These are phyloP conservation scores for Amanita pallidorosea DNA, from an alignment of 768 basidiomycete species.

Conservation along the genomic window DNA sequence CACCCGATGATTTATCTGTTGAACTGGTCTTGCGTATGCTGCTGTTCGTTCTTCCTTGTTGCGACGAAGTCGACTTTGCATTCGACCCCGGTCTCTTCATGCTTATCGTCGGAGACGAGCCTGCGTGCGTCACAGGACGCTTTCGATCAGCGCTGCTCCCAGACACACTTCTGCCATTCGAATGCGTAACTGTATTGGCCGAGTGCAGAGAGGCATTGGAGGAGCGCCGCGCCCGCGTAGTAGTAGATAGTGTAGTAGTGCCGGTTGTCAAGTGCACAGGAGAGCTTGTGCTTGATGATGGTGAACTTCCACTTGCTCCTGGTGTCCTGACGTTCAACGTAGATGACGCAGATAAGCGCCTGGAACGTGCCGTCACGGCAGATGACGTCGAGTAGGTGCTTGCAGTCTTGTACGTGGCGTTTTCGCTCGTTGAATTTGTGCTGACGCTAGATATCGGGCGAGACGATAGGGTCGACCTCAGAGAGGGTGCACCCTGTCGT, in stretches of 20 bases:
- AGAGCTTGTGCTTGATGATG: constrained; percentile 1
- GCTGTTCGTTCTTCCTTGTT: background rate
- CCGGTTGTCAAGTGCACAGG: background rate
- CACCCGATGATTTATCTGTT: background rate
- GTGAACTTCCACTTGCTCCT: background rate
- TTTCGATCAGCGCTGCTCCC: background rate
- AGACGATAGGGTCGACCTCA: constrained; percentile 1
- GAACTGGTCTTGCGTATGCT: constrained; percentile 1
- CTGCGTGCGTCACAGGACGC: background rate
- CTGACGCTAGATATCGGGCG: constrained; percentile 13
- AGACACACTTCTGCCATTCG: background rate
- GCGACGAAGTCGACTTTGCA: background rate
- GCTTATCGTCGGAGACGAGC: background rate
- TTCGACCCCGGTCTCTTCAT: background rate
- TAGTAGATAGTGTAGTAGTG: background rate
- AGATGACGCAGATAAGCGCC: constrained; percentile 2
- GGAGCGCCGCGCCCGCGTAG: background rate
- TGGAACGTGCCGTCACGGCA: constrained; percentile 1
- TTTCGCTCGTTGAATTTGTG: constrained; percentile 8
- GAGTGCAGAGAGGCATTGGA: constrained; percentile 1
- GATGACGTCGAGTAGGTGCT: constrained; percentile 4
- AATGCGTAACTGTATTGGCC: background rate
- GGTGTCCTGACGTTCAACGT: background rate
- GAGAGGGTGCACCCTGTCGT: background rate
- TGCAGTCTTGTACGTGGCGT: background rate